Conservation (phyloP, 2,329 filamentous ascomycete species). For the Nannizzia gypsea region DNA sequence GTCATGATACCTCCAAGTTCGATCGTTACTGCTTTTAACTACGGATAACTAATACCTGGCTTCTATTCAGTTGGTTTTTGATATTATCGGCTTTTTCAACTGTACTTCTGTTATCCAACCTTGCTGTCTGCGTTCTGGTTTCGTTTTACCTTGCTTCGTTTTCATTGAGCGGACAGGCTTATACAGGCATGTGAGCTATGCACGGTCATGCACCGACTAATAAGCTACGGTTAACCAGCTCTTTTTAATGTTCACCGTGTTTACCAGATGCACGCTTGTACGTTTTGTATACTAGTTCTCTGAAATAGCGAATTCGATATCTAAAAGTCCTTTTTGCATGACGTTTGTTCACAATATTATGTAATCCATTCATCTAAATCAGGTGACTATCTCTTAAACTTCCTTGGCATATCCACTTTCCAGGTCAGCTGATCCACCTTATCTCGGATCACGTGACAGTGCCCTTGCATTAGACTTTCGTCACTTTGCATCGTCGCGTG, state of each 20-base stretch:
- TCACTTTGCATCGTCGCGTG: background rate
- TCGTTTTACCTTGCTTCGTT: too few species aligned
- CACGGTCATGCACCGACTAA: too few species aligned
- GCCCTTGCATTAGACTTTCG: background rate
- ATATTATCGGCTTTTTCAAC: too few species aligned
- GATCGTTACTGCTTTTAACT: background rate
- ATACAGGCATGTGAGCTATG: too few species aligned
- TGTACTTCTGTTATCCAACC: background rate
- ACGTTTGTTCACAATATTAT: too few species aligned
- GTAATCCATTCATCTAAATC: too few species aligned
- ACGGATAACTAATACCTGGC: background rate
- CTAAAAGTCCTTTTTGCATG: too few species aligned
- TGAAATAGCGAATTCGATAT: background rate
- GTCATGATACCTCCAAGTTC: background rate
- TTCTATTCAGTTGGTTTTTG: background rate
- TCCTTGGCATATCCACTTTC: background rate
- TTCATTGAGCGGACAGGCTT: too few species aligned
- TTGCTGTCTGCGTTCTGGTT: background rate
- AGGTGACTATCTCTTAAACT: too few species aligned
- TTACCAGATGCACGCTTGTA: background rate
- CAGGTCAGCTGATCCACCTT: background rate
- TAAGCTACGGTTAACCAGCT: too few species aligned
- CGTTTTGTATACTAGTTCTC: too few species aligned
- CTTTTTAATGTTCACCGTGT: background rate
- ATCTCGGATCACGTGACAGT: background rate